Evolutionary conservation across 352 stramenopile species (phyloP).

Genomic region (Phytophthora multivora): DNA sequence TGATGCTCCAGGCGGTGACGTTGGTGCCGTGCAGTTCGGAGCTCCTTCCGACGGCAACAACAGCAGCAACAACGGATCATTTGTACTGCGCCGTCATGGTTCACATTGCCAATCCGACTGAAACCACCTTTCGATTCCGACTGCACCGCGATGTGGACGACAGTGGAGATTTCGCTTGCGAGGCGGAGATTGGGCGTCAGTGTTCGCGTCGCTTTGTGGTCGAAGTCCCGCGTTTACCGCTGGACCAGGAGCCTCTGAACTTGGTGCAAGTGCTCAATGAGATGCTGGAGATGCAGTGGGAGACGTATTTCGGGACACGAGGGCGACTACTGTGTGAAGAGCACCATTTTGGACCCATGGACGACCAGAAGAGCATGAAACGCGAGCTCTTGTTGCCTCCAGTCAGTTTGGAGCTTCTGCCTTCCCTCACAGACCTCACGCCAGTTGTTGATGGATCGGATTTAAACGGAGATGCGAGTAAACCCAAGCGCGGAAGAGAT

Average conservation of each 20-base stretch:
- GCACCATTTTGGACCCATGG: constrained; percentile 16
- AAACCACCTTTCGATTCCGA: constrained; percentile 67
- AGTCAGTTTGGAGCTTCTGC: constrained; percentile 40
- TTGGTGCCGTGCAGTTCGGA: constrained; percentile 42
- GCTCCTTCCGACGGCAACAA: constrained; percentile 3
- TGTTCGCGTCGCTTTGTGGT: constrained; percentile 50
- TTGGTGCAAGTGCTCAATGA: constrained; percentile 42
- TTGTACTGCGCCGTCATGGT: constrained; percentile 51
- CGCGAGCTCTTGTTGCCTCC: constrained; percentile 38
- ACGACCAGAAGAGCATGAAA: constrained; percentile 14
- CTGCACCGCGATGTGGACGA: constrained; percentile 25
- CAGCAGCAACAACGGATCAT: constrained; percentile 50
- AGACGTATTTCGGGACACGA: constrained; percentile 55
- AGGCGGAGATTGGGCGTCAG: constrained; percentile 55
- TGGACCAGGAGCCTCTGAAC: constrained; percentile 4
- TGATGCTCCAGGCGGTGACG: constrained; percentile 44
- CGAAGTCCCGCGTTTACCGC: constrained; percentile 41
- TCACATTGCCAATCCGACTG: constrained; percentile 69
- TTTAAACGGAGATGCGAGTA: constrained; percentile 14
- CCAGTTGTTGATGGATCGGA: not conserved
- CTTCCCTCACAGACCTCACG: not conserved
- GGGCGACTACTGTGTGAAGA: constrained; percentile 35
- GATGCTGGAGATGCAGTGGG: constrained; percentile 54
- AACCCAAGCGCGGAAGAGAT: constrained; percentile 8
- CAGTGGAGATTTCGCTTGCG: constrained; percentile 18